Conservation (phyloP, 2,329 filamentous ascomycete genomes). For the Alternaria rosae region DNA sequence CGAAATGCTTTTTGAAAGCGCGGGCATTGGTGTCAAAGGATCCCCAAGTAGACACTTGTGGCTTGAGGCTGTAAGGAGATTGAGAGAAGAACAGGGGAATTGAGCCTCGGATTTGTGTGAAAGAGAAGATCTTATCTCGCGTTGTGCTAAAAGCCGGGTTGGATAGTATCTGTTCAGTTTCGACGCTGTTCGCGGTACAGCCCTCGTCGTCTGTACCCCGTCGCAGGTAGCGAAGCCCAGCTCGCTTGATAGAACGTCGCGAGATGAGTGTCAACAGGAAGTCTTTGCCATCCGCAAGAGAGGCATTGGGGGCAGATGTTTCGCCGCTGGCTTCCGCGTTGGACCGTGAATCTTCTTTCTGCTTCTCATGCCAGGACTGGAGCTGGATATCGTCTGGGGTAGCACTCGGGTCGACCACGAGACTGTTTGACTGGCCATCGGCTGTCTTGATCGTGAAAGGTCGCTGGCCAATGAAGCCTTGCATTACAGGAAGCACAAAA, state of each 20-base stretch:
- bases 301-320: conserved; percentile 43
- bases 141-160: conserved; percentile 69
- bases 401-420: conserved; percentile 44
- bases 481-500: conserved; percentile 82
- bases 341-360: conserved; percentile 32
- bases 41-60: conserved; percentile 81
- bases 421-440: conserved; percentile 47
- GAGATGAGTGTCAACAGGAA: conserved; percentile 91
- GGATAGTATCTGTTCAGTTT: conserved; percentile 93
- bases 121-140: conserved; percentile 73
- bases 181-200: conserved; percentile 86
- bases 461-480: conserved; percentile 91
- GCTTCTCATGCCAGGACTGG: conserved; percentile 43
- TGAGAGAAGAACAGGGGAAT: conserved; percentile 97
- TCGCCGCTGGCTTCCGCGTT: conserved; percentile 21
- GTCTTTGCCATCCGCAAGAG: conserved; percentile 48
- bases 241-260: conserved; percentile 83
- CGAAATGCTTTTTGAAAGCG: conserved; percentile 83
- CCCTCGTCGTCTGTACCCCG: conserved; percentile 91
- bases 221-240: conserved; percentile 87
- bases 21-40: conserved; percentile 78
- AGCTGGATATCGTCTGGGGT: conserved; percentile 47
- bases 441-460: conserved; percentile 73
- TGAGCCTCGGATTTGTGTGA: conserved; percentile 86
- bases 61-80: conserved; percentile 91